phyloP scores from a whole-genome alignment of 768 basidiomycete species.

The Mycena polygramma region DNA sequence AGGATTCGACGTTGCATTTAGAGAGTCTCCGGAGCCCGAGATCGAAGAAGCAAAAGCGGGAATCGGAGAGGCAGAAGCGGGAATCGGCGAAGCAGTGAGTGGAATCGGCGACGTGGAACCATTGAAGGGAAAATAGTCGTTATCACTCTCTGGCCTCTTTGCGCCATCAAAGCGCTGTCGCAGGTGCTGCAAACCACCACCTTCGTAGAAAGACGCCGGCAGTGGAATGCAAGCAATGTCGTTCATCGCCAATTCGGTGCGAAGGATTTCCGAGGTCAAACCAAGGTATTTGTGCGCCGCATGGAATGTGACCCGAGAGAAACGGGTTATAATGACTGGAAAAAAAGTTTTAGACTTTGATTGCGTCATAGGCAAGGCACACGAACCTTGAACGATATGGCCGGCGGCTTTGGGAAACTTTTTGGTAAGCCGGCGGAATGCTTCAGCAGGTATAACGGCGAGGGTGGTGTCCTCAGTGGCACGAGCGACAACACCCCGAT shows the following conservation, averaged over 20 bases:
- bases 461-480: conserved; percentile 95
- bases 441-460: conserved; percentile 99
- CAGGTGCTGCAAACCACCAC: conserved; percentile 89
- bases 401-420: conserved; percentile 98
- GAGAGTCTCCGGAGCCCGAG: conserved; percentile 42
- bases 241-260: conserved; percentile 97
- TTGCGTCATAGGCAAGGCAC: conserved; percentile 23
- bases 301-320: conserved; percentile 97
- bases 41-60: no score
- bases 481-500: conserved; percentile 88
- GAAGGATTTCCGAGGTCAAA: conserved; percentile 92
- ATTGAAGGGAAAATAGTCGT: conserved; percentile 67
- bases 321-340: conserved; percentile 92
- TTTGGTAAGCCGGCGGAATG: conserved; percentile 93
- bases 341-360: conserved; percentile 16
- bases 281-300: conserved; percentile 98
- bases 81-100: conserved; percentile 40
- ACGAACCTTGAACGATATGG: conserved; percentile 91
- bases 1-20: conserved; percentile 36
- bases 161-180: conserved; percentile 89
- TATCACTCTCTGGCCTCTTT: conserved; percentile 62
- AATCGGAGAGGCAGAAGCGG: no score
- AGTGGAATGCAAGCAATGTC: conserved; percentile 97
- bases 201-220: conserved; percentile 91
- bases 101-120: conserved; percentile 45